These are phyloP conservation scores for Citrus cavaleriei DNA, from an alignment of 345 rosid species.

Conservation along the genomic window DNA sequence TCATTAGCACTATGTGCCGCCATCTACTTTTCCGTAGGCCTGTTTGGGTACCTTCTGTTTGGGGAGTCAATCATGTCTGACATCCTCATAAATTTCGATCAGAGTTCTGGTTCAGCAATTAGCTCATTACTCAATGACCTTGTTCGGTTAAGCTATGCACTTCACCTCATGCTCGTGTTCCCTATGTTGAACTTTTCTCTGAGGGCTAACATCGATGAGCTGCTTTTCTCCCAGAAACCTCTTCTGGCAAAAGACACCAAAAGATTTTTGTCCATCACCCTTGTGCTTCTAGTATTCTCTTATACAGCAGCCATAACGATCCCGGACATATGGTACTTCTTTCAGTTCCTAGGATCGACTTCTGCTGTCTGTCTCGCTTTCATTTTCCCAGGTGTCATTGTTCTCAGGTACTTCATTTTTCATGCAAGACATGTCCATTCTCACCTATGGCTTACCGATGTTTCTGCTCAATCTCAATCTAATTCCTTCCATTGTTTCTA, in stretches of 20 bases:
- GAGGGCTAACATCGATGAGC: conserved; percentile 62
- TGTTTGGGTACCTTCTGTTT: conserved; percentile 76
- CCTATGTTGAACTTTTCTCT: conserved; percentile 82
- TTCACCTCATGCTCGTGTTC: conserved; percentile 82
- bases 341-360: conserved; percentile 87
- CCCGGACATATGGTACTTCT: conserved; percentile 80
- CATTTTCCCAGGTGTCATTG: conserved; percentile 83
- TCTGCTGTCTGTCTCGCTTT: conserved; percentile 75
- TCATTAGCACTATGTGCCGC: conserved; percentile 53
- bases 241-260: conserved; percentile 39
- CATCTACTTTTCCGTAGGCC: conserved; percentile 61
- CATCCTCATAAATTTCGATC: conserved; percentile 75
- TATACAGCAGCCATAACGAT: conserved; percentile 61
- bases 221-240: conserved; percentile 47
- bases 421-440: background rate
- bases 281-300: conserved; percentile 35
- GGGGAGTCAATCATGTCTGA: conserved; percentile 77
- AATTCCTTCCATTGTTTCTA: background rate
- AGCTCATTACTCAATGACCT: conserved; percentile 52
- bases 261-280: conserved; percentile 55
- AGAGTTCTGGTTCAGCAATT: conserved; percentile 38
- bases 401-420: conserved; percentile 44
- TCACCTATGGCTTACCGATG: background rate
- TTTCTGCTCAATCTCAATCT: background rate
- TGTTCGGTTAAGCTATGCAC: conserved; percentile 69